phyloP scores from a whole-genome alignment of 2,329 filamentous ascomycete species.

The Ascomycota sp. region DNA sequence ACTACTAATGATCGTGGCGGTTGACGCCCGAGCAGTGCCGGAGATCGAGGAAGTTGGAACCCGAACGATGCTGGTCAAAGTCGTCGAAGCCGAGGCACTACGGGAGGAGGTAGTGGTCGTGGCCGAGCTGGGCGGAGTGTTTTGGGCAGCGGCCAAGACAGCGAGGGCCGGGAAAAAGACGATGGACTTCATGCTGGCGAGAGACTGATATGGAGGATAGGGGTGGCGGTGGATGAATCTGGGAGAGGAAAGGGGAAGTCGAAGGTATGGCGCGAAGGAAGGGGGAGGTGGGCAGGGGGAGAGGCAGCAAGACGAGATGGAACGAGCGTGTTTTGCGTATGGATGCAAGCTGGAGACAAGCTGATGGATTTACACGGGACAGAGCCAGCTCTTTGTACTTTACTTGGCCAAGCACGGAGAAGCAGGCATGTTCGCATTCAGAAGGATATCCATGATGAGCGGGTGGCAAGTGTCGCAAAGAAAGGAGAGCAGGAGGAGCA shows the following conservation, averaged over 20 bases:
- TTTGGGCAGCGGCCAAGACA: constrained; percentile 1
- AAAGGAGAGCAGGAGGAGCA: too few relatives aligned
- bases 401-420: background rate
- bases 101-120: too few relatives aligned
- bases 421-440: constrained; percentile 2
- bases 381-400: constrained; percentile 4
- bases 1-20: too few relatives aligned
- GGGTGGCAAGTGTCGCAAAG: too few relatives aligned
- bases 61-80: background rate
- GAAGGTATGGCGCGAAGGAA: background rate
- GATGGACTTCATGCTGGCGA: constrained; percentile 14
- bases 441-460: background rate
- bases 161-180: constrained; percentile 8
- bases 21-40: too few relatives aligned
- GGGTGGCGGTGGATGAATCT: constrained; percentile 4
- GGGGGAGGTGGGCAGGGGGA: background rate
- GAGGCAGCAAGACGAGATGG: constrained; percentile 3
- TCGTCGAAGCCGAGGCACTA: background rate
- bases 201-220: background rate
- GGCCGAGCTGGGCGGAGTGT: too few relatives aligned
- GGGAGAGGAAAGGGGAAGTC: background rate
- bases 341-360: background rate
- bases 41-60: too few relatives aligned
- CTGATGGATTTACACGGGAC: constrained; percentile 1
- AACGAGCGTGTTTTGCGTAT: background rate